A percentile compares a stretch with the other conserved stretches of the same genome.
These are phyloP conservation scores for Fusarium nodosum DNA, from an alignment of 2,329 filamentous ascomycete genomes.

Conservation along the genomic window DNA sequence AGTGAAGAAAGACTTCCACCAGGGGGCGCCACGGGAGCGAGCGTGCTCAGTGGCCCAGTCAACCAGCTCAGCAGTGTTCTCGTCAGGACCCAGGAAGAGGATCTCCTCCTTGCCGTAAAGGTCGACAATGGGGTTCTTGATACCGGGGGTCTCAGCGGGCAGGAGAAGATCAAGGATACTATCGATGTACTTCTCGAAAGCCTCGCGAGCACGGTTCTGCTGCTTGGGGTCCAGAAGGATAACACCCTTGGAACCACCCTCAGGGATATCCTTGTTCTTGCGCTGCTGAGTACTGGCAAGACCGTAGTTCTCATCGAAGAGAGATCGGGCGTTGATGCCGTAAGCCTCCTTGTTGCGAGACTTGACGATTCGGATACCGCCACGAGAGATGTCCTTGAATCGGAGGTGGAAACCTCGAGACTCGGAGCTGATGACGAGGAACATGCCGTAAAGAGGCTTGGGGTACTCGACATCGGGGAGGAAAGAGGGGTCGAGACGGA, in stretches of 20 bases:
- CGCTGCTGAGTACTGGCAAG: constrained; percentile 98
- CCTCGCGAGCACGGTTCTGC: constrained; percentile 91
- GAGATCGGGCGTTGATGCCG: constrained; percentile 92
- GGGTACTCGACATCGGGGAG: constrained; percentile 93
- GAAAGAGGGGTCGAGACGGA: constrained; percentile 91
- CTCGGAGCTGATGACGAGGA: constrained; percentile 96
- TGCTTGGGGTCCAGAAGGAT: constrained; percentile 93
- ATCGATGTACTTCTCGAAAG: constrained; percentile 99
- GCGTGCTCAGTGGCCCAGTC: constrained; percentile 99
- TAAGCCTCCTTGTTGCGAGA: constrained; percentile 97
- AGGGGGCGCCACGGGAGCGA: constrained; percentile 85
- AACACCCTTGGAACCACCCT: constrained; percentile 98
- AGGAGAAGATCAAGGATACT: constrained; percentile 96
- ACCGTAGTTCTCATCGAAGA: constrained; percentile 99
- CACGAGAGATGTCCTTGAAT: constrained; percentile 96
- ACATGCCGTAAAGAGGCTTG: constrained; percentile 96
- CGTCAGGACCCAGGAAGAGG: constrained; percentile 97
- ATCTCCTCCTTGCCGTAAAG: constrained; percentile 96
- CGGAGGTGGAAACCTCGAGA: constrained; percentile 97
- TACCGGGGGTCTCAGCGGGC: constrained; percentile 89
- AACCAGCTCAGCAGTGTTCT: constrained; percentile 97
- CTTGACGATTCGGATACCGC: constrained; percentile 98
- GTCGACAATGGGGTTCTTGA: constrained; percentile 99
- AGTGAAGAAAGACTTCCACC: constrained; percentile 99
- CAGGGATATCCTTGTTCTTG: constrained; percentile 99